Percentiles rank a stretch among this genome's conserved stretches.
Conservation (phyloP, 768 basidiomycete species). For the Mycena belliarum region DNA sequence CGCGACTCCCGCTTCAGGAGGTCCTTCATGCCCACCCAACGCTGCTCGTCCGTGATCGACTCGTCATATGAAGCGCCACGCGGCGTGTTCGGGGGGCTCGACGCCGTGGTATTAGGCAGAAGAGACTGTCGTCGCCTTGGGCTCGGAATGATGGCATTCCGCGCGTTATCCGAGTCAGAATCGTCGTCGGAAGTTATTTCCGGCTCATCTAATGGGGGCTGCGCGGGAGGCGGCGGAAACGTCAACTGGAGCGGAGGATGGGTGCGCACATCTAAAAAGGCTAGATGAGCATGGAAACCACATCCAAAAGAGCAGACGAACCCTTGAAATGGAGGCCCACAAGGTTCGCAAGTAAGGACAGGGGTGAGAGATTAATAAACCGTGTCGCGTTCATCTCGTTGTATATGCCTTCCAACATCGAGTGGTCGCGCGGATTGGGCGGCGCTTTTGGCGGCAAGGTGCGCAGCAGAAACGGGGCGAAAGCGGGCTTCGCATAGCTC, state of each 20-base stretch:
- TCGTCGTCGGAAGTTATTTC: conserved; percentile 23
- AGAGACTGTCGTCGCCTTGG: conserved; percentile 26
- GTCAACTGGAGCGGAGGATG: conserved; percentile 62
- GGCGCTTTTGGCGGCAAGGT: conserved; percentile 43
- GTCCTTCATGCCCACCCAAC: conserved; percentile 36
- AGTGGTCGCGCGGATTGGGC: conserved; percentile 66
- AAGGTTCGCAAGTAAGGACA: conserved; percentile 59
- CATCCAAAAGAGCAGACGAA: conserved; percentile 15
- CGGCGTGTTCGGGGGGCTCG: conserved; percentile 18
- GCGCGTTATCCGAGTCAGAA: conserved; percentile 39
- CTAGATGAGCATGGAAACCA: not conserved
- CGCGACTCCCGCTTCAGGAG: conserved; percentile 42
- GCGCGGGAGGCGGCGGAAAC: conserved; percentile 47
- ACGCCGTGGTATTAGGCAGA: conserved; percentile 15
- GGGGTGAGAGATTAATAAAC: conserved; percentile 67
- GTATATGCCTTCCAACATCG: conserved; percentile 63
- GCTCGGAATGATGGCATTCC: conserved; percentile 34
- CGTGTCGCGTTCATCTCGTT: conserved; percentile 65
- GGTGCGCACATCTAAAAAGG: conserved; percentile 58
- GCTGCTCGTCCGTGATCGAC: conserved; percentile 28
- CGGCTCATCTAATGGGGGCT: conserved; percentile 16
- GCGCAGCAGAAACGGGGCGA: conserved; percentile 35
- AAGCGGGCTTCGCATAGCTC: too few relatives aligned
- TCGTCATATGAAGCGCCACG: conserved; percentile 21
- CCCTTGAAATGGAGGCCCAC: conserved; percentile 65